These are phyloP conservation scores for Carnegiea gigantea DNA, from an alignment of 179 eudicot genomes.

Conservation along the genomic window DNA sequence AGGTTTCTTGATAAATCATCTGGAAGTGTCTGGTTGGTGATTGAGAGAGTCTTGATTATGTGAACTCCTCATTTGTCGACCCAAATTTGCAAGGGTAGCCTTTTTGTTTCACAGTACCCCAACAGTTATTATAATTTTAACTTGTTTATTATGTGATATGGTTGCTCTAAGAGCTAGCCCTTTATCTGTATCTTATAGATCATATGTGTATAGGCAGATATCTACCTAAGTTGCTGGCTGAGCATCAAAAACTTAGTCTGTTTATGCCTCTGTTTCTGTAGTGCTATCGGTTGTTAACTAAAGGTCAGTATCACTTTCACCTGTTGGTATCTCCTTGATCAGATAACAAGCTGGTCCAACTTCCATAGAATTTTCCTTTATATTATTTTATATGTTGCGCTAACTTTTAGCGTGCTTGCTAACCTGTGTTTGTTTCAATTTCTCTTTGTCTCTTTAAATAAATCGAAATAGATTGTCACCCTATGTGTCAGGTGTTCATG, in stretches of 20 bases:
- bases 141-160: background rate
- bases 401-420: background rate
- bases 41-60: background rate
- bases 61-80: background rate
- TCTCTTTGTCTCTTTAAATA: background rate
- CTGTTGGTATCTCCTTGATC: background rate
- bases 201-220: constrained; percentile 48
- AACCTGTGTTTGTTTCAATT: background rate
- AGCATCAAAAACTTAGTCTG: constrained; percentile 78
- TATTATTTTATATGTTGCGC: background rate
- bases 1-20: background rate
- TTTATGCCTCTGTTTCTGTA: constrained; percentile 76
- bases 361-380: background rate
- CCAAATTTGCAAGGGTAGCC: background rate
- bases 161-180: background rate
- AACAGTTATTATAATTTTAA: background rate
- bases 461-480: background rate
- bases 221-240: constrained; percentile 76
- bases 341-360: background rate
- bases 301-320: constrained; percentile 54
- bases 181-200: background rate
- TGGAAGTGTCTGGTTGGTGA: background rate
- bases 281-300: constrained; percentile 71
- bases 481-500: background rate
- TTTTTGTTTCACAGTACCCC: background rate